These are phyloP conservation scores for Cladosporium colombiae DNA, from an alignment of 2,329 filamentous ascomycete genomes.

Conservation along the genomic window DNA sequence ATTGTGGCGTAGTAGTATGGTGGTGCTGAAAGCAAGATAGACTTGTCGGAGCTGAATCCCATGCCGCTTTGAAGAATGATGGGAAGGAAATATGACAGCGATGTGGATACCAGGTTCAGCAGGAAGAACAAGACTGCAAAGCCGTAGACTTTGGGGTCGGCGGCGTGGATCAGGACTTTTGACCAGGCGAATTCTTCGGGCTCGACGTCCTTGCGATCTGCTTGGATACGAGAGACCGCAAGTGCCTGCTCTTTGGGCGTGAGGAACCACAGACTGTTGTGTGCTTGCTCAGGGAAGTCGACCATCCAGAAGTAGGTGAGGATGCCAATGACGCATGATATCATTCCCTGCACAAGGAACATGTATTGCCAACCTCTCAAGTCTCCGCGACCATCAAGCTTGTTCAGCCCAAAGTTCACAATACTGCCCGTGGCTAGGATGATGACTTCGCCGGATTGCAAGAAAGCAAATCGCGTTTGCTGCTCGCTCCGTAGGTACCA, in stretches of 20 bases:
- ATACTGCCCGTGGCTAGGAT: constrained; percentile 66
- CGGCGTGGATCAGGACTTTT: constrained; percentile 58
- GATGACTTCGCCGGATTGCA: constrained; percentile 65
- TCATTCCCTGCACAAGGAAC: constrained; percentile 66
- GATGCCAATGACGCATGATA: constrained; percentile 59
- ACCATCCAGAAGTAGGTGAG: constrained; percentile 70
- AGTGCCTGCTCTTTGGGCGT: constrained; percentile 57
- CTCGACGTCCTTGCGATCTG: constrained; percentile 61
- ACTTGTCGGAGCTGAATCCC: constrained; percentile 44
- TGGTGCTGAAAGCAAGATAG: constrained; percentile 64
- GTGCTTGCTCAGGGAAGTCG: constrained; percentile 65
- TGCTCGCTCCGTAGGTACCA: constrained; percentile 67
- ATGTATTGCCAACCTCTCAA: constrained; percentile 69
- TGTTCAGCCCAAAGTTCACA: constrained; percentile 69
- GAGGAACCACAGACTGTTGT: constrained; percentile 60
- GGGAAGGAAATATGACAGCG: constrained; percentile 66
- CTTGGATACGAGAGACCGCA: constrained; percentile 59
- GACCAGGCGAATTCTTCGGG: constrained; percentile 58
- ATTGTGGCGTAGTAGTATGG: constrained; percentile 69
- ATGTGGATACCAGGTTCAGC: constrained; percentile 66
- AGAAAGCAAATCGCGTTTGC: constrained; percentile 64
- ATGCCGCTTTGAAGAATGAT: constrained; percentile 45
- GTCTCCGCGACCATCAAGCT: constrained; percentile 57
- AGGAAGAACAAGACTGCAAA: constrained; percentile 67
- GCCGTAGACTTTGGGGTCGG: constrained; percentile 63